Conservation (phyloP, 306 rosid genomes). For the Crotalaria pallida region DNA sequence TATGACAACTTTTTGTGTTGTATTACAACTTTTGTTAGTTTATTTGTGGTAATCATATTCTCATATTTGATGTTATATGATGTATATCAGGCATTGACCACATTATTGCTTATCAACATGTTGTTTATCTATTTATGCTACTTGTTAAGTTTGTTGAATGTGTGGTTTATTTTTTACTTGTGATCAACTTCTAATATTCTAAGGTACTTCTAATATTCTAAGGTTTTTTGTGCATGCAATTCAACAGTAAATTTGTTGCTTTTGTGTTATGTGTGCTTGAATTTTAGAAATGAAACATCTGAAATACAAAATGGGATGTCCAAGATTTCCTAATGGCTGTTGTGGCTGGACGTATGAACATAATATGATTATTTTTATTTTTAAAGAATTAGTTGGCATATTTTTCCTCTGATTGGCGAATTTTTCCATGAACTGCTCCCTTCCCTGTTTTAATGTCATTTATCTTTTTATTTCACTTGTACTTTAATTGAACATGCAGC, state of each 20-base stretch:
- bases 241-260: too few species aligned
- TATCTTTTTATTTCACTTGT: conserved; percentile 27
- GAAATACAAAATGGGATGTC: not conserved
- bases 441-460: not conserved
- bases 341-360: not conserved
- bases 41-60: too few species aligned
- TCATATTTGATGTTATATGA: not conserved
- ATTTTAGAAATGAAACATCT: not conserved
- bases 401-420: not conserved
- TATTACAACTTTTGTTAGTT: too few species aligned
- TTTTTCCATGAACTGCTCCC: not conserved
- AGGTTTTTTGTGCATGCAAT: not conserved
- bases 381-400: not conserved
- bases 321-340: too few species aligned
- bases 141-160: too few species aligned
- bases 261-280: not conserved
- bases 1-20: not conserved
- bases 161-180: not conserved
- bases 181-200: not conserved
- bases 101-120: too few species aligned
- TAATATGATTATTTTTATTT: not conserved
- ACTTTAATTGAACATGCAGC: conserved; percentile 67
- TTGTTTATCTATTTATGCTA: not conserved
- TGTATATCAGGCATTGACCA: not conserved
- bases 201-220: not conserved